A percentile compares a stretch with the other conserved stretches of the same genome.
Evolutionary conservation across 1,284 basidiomycete species (phyloP).

Genomic region (Takashimella tepidaria): DNA sequence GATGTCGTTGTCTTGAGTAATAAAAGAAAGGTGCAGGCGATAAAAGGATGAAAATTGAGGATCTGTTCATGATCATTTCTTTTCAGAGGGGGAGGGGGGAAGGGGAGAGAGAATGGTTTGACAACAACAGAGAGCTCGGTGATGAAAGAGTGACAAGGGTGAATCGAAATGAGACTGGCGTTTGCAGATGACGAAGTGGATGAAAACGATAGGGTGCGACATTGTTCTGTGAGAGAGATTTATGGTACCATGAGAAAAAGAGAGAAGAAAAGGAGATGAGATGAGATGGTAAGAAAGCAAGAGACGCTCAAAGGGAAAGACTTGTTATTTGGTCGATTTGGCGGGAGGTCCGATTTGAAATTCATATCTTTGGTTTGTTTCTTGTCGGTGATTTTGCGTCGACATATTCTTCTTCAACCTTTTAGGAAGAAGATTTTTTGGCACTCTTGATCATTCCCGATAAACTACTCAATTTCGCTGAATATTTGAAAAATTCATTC

Average conservation of each 20-base stretch:
- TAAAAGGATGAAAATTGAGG: too few relatives aligned
- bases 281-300: too few relatives aligned
- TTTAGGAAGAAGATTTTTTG: constrained; percentile 52
- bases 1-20: too few relatives aligned
- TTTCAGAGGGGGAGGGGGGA: too few relatives aligned
- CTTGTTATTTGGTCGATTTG: neutral
- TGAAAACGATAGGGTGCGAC: neutral
- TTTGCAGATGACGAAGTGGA: neutral
- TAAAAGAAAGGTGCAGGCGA: too few relatives aligned
- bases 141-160: too few relatives aligned
- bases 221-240: neutral
- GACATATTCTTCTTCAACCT: constrained; percentile 7
- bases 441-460: constrained; percentile 91
- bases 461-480: constrained; percentile 79
- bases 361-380: constrained; percentile 18
- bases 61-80: too few relatives aligned
- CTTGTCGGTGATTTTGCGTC: too few relatives aligned
- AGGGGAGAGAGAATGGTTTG: too few relatives aligned
- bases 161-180: too few relatives aligned
- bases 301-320: neutral
- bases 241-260: neutral
- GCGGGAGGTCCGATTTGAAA: constrained; percentile 18
- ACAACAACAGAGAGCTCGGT: too few relatives aligned
- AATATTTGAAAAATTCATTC: constrained; percentile 84
- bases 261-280: neutral